Evolutionary conservation across 192 early-diverging fungal species (phyloP).

Genomic region (Gonapodya prolifera): DNA sequence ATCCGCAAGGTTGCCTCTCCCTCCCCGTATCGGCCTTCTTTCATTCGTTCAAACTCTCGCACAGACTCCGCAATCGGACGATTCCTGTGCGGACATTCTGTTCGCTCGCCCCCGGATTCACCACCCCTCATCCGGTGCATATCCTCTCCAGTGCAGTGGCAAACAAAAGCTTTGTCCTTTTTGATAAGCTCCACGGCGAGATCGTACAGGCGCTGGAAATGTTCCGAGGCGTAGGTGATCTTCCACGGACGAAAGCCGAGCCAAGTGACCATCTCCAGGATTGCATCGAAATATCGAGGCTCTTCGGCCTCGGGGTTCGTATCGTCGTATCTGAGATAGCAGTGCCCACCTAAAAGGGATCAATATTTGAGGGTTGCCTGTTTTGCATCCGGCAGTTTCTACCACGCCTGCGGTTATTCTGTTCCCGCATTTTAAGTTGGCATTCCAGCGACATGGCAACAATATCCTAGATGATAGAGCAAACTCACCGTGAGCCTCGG

Average conservation of each 20-base stretch:
- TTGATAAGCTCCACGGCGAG: slow-evolving; percentile 85
- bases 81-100: slow-evolving; percentile 79
- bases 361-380: not conserved
- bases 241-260: slow-evolving; percentile 85
- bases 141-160: slow-evolving; percentile 91
- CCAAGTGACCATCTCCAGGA: slow-evolving; percentile 87
- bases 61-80: slow-evolving; percentile 87
- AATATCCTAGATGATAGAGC: too few species aligned
- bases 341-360: slow-evolving; percentile 38
- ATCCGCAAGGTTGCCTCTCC: slow-evolving; percentile 87
- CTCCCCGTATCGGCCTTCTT: slow-evolving; percentile 88
- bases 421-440: too few species aligned
- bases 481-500: slow-evolving; percentile 53
- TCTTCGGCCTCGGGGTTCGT: slow-evolving; percentile 91
- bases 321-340: slow-evolving; percentile 85
- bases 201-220: slow-evolving; percentile 94
- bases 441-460: too few species aligned
- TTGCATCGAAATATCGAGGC: slow-evolving; percentile 88
- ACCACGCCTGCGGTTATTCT: too few species aligned
- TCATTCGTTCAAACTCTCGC: slow-evolving; percentile 94
- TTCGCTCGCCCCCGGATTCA: slow-evolving; percentile 69
- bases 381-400: too few species aligned
- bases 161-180: slow-evolving; percentile 82
- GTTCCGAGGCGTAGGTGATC: slow-evolving; percentile 94
- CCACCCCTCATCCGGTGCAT: slow-evolving; percentile 88